Evolutionary conservation across 805 yeast genomes (phyloP), one percentile per base, ranked within the genome.

Genomic region (Lipomyces sp.): DNA sequence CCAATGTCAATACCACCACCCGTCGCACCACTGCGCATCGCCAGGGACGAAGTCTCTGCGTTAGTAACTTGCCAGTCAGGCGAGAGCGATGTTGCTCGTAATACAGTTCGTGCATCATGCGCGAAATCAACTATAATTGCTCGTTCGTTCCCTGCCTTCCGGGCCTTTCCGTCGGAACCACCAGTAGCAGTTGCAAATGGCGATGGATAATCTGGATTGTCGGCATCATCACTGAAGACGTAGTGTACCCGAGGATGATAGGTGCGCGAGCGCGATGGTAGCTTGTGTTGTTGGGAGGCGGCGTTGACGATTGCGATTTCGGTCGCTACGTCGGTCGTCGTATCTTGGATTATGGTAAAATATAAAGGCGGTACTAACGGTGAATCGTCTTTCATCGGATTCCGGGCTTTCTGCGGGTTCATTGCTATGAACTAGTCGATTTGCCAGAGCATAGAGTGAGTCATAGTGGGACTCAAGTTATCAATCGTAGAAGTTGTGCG

Each of bases 51-150:
- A 6, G 65, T 65, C 29, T 73, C 39, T 15, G 73, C 76, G 53
- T 71, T 69, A 7, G 74, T 66, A 37, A 78, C 75, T 63, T 79
- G 81, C 80, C 81, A 79, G 29, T 73, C 74, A 0, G 79, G 74
- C 11, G 80, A 75, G 8, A 79, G 70, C 8, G 81, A 77, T 35
- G 74, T 72, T 64, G 75, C 75, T n/a, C 69, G 60, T 7, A 70
- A 64, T 6, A 79, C 71, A 2, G 71, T 64, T 18, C 68, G 66
- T 15, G 79, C 80, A 29, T 76, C 65, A 29, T 68, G 75, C 64
- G 79, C 79, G 53, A 79, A 72, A 64, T 79, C 81, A 5, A 79
- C 76, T 5, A 79, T 71, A 6, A 79, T 69, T 0, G 78, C 73
- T 2, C 65, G 53, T 15, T 37, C 37, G 13, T 32, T 32, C 48